Evolutionary conservation across 257 asterid genomes (phyloP).

Genomic region (Cinchona pubescens): DNA sequence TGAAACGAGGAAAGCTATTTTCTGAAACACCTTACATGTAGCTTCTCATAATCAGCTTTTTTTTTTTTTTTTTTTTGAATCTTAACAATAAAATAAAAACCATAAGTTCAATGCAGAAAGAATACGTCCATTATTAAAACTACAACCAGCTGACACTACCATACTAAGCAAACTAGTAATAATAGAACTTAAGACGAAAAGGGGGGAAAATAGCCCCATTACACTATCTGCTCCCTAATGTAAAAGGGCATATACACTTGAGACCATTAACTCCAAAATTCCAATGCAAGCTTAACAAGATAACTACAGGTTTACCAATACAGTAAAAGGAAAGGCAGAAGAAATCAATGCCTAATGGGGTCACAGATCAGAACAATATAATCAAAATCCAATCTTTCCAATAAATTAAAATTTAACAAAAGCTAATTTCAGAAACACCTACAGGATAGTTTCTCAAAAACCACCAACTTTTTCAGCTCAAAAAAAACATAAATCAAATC

Average conservation of each 20-base stretch:
- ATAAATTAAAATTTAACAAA: not conserved
- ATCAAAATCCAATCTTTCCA: conserved; percentile 7
- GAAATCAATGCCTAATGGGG: not conserved
- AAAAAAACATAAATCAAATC: not conserved
- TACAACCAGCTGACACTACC: not conserved
- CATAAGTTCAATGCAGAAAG: too few relatives aligned
- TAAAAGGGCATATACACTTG: not conserved
- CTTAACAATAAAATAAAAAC: not conserved
- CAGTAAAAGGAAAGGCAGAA: not conserved
- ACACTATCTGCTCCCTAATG: not conserved
- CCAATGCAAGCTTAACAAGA: not conserved
- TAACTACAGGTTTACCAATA: not conserved
- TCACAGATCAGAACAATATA: not conserved
- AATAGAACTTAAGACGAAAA: too few relatives aligned
- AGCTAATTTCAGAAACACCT: not conserved
- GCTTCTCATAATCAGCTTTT: not conserved
- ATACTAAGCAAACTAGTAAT: not conserved
- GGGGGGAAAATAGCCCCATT: not conserved
- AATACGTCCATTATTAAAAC: not conserved
- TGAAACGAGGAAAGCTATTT: not conserved
- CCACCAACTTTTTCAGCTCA: not conserved
- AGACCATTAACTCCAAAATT: not conserved
- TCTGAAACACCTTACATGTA: not conserved
- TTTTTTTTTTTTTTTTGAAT: too few relatives aligned
- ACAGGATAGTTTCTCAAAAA: too few relatives aligned